Conservation (phyloP, 2,329 filamentous ascomycete genomes). For the Myriosclerotinia scirpicola region DNA sequence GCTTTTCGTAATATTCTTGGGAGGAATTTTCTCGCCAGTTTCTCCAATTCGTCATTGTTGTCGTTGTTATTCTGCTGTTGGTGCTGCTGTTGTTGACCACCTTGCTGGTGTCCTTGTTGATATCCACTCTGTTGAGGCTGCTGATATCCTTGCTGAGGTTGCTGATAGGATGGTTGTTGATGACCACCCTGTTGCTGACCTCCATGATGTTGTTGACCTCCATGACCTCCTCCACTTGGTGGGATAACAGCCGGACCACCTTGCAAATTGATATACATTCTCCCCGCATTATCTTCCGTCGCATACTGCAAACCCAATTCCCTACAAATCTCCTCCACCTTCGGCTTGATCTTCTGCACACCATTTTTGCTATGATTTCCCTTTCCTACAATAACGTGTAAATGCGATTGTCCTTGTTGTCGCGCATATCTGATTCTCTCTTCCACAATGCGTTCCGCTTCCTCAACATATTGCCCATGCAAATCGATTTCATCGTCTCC, state of each 20-base stretch:
- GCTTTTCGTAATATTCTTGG: conserved; percentile 39
- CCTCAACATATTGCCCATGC: conserved; percentile 91
- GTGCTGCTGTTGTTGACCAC: conserved; percentile 8
- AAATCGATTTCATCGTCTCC: conserved; percentile 80
- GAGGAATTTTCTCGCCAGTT: conserved; percentile 39
- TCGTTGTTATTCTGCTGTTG: conserved; percentile 42
- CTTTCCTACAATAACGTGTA: conserved; percentile 93
- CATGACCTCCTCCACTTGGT: conserved; percentile 36
- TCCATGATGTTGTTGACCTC: conserved; percentile 45
- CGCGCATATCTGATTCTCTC: conserved; percentile 85
- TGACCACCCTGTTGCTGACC: conserved; percentile 43
- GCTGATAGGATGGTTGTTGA: conserved; percentile 46
- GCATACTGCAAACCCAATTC: conserved; percentile 85
- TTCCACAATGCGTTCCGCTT: conserved; percentile 88
- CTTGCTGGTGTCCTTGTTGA: conserved; percentile 44
- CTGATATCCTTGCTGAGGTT: conserved; percentile 45
- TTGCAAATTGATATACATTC: conserved; percentile 81
- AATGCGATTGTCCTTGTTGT: conserved; percentile 90
- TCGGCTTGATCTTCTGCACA: conserved; percentile 92
- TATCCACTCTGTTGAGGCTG: conserved; percentile 35
- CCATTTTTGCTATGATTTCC: conserved; percentile 82
- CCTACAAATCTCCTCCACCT: conserved; percentile 85
- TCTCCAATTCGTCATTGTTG: conserved; percentile 39
- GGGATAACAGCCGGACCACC: conserved; percentile 58
- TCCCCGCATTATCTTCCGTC: conserved; percentile 81